Conservation (phyloP, 257 asterid genomes). For the Nicotiana noctiflora region DNA sequence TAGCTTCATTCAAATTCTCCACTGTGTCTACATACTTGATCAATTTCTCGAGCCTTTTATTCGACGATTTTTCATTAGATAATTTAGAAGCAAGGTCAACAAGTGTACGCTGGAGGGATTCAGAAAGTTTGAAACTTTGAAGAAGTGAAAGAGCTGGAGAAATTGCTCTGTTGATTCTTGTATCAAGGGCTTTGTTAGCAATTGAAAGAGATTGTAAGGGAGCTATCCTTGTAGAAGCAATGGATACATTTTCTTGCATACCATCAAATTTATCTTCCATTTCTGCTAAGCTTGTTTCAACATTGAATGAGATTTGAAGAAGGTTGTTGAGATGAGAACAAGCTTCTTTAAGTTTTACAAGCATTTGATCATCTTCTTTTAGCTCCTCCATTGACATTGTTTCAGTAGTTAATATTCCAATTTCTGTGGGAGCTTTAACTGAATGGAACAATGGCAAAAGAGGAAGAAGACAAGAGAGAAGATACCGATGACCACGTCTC, state of each 20-base stretch:
- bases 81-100: constrained; percentile 34
- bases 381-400: constrained; percentile 25
- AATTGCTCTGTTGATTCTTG: constrained; percentile 63
- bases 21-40: constrained; percentile 58
- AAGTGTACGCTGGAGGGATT: constrained; percentile 51
- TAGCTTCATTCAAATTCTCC: constrained; percentile 37
- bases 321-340: constrained; percentile 39
- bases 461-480: constrained; percentile 2
- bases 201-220: constrained; percentile 75
- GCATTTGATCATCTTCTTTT: constrained; percentile 32
- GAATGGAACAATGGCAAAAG: not conserved
- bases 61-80: constrained; percentile 27
- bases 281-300: constrained; percentile 32
- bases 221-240: constrained; percentile 46
- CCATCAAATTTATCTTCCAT: constrained; percentile 28
- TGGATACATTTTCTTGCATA: constrained; percentile 31
- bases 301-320: constrained; percentile 30
- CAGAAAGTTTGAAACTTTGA: constrained; percentile 54
- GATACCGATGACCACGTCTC: not conserved
- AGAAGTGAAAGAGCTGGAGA: constrained; percentile 64
- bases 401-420: not conserved
- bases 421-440: no score
- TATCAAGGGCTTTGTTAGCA: constrained; percentile 63
- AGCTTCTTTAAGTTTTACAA: constrained; percentile 30
- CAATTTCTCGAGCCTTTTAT: constrained; percentile 36